Percentiles rank a stretch among this genome's conserved stretches.
Evolutionary conservation across 2,329 filamentous ascomycete species (phyloP).

Genomic region (Cladophialophora yegresii): DNA sequence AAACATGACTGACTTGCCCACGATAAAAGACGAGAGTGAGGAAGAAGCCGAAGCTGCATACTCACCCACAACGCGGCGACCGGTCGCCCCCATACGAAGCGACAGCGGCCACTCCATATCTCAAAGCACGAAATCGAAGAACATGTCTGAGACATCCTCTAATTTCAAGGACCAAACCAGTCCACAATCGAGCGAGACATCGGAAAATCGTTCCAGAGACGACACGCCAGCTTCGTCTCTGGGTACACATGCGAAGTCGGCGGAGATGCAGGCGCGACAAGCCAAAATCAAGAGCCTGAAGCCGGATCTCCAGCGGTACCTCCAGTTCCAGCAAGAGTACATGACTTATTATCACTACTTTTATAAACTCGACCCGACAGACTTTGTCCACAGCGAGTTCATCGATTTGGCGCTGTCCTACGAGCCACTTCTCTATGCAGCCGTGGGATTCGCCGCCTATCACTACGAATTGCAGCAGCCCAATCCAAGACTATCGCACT

Average conservation of each 20-base stretch:
- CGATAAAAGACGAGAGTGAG: conserved; percentile 37
- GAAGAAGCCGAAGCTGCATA: conserved; percentile 27
- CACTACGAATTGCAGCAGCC: conserved; percentile 73
- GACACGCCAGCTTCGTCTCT: conserved; percentile 37
- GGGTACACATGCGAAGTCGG: conserved; percentile 29
- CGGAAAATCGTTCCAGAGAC: conserved; percentile 42
- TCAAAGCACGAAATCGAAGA: conserved; percentile 39
- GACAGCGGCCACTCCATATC: conserved; percentile 33
- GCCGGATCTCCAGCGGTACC: conserved; percentile 72
- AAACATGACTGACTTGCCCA: conserved; percentile 24
- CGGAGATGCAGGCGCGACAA: conserved; percentile 33
- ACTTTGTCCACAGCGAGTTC: conserved; percentile 73
- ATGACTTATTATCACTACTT: conserved; percentile 83
- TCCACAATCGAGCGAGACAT: conserved; percentile 56
- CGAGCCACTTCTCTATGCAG: conserved; percentile 79
- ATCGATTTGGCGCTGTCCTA: conserved; percentile 72
- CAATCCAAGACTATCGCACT: conserved; percentile 73
- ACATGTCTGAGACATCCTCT: conserved; percentile 35
- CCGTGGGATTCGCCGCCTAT: conserved; percentile 87
- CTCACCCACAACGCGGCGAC: conserved; percentile 17
- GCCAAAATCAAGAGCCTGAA: conserved; percentile 53
- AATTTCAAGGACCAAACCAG: conserved; percentile 39
- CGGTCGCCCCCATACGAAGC: conserved; percentile 21
- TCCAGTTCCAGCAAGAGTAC: conserved; percentile 75
- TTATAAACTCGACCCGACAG: conserved; percentile 67